Base-by-base conservation (phyloP, 1,284 basidiomycete genomes). In the Singerocomus rubriflavus region DNA sequence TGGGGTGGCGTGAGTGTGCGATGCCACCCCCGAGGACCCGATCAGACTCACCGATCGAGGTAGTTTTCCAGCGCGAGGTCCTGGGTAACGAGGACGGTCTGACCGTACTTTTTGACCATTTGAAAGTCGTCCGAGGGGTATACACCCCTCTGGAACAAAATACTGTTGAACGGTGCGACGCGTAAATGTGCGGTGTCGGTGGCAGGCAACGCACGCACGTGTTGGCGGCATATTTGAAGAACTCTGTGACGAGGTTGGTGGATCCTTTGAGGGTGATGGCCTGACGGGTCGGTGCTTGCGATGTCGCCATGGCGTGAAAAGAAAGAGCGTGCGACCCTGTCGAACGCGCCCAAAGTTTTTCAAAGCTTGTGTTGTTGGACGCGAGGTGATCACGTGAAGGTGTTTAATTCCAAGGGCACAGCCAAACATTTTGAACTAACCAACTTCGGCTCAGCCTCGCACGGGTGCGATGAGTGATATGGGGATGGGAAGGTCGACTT, bases 41-140 rank as follows among this genome's bases (percentile, higher is more conserved):
- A 14, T 41, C n/a, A 10, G n/a, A 67, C 71, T 41, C 62, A 88
- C 88, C 82, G 84, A 55, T 90, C 85, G 16, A 99, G 80, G 66
- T 99, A 99, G 62, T 89, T 91, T 64, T 95, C 91, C 40, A 99
- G 72, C 1, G 89, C 89, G 46, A 95, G 85, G 62, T 99, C 95
- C 56, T 94, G 89, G 1, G 94, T 97, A 3, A 97, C 87, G 27
- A 99, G 81, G 60, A 99, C 91, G 1, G 93, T 95, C 58, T 98
- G 86, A 0, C 96, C 96, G 62, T 98, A 99, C 70, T 98, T 99
- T 72, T 98, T 98, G 50, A 98, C 93, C 88, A 95, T 93, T 64
- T 97, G 95, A 68, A 99, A 99, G 71, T 99, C 97, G 70, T 99
- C 96, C 0, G 92, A 87, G 1, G 97, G 95, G 68, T 99, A 99